Conservation (phyloP, 768 basidiomycete genomes). For the Boletus sp. region DNA sequence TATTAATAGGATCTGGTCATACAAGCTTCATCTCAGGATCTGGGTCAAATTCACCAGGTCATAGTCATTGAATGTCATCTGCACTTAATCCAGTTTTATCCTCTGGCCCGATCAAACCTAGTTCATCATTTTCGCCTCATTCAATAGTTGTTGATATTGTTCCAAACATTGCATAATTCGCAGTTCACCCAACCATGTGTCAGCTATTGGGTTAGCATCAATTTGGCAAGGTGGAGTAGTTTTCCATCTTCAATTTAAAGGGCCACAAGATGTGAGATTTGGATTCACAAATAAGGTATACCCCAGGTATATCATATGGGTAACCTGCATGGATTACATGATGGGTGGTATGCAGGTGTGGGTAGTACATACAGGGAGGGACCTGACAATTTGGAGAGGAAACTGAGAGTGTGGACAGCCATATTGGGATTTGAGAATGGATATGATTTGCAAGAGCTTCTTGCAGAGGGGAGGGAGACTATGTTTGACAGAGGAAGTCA, state of each 20-base stretch:
- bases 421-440: too few species aligned
- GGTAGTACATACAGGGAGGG: too few species aligned
- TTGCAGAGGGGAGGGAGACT: too few species aligned
- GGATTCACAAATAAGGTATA: neutral
- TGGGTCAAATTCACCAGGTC: constrained; percentile 97
- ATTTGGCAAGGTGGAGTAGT: constrained; percentile 92
- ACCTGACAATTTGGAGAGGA: too few species aligned
- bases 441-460: too few species aligned
- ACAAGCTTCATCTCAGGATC: constrained; percentile 99
- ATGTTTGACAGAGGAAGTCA: too few species aligned
- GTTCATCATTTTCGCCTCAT: constrained; percentile 96
- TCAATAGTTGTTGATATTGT: constrained; percentile 95
- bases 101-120: constrained; percentile 84
- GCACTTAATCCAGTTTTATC: constrained; percentile 79
- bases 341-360: too few species aligned
- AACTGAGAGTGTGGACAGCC: too few species aligned
- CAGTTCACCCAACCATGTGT: constrained; percentile 96
- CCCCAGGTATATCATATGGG: too few species aligned
- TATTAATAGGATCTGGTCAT: constrained; percentile 97
- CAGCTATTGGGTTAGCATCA: constrained; percentile 99
- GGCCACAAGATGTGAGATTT: neutral
- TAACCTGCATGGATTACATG: too few species aligned
- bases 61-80: constrained; percentile 86
- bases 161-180: constrained; percentile 97
- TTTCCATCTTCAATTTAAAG: constrained; percentile 95